Evolutionary conservation across 805 yeast species (phyloP).

Genomic region (Lachancea nothofagi): DNA sequence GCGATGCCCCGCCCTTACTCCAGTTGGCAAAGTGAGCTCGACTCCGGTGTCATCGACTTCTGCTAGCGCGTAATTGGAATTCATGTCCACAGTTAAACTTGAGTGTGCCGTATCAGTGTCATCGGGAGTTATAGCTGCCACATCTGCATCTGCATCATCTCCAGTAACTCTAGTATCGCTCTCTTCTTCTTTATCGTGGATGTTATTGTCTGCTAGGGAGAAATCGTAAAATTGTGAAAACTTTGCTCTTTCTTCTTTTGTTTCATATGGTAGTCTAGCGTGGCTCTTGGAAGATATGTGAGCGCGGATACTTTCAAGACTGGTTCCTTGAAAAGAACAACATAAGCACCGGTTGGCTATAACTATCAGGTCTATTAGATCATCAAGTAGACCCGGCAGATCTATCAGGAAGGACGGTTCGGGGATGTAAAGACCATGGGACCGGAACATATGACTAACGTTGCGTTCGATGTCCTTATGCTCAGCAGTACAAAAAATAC

Average conservation of each 20-base stretch:
- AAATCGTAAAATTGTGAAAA: constrained; percentile 83
- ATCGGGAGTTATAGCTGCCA: constrained; percentile 30
- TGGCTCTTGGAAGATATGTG: constrained; percentile 86
- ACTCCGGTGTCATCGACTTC: constrained; percentile 50
- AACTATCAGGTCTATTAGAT: constrained; percentile 74
- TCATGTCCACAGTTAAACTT: constrained; percentile 15
- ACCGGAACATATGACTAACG: constrained; percentile 68
- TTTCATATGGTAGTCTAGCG: constrained; percentile 82
- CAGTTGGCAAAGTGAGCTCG: constrained; percentile 71
- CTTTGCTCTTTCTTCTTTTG: constrained; percentile 67
- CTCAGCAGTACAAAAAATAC: constrained; percentile 53
- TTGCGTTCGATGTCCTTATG: constrained; percentile 52
- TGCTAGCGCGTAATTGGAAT: constrained; percentile 34
- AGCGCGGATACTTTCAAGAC: constrained; percentile 79
- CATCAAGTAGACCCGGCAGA: constrained; percentile 63
- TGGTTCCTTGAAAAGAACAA: constrained; percentile 80
- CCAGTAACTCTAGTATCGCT: constrained; percentile 11
- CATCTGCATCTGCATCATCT: constrained; percentile 18
- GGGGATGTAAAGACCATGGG: constrained; percentile 85
- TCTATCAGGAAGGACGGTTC: constrained; percentile 67
- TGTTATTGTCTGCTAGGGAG: constrained; percentile 45
- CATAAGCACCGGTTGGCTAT: constrained; percentile 78
- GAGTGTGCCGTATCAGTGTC: constrained; percentile 15
- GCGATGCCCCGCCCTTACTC: constrained; percentile 77
- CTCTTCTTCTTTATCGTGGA: constrained; percentile 25